Evolutionary conservation across 1,139 yeast genomes (phyloP).

Genomic region (Debaryomyces sp.): DNA sequence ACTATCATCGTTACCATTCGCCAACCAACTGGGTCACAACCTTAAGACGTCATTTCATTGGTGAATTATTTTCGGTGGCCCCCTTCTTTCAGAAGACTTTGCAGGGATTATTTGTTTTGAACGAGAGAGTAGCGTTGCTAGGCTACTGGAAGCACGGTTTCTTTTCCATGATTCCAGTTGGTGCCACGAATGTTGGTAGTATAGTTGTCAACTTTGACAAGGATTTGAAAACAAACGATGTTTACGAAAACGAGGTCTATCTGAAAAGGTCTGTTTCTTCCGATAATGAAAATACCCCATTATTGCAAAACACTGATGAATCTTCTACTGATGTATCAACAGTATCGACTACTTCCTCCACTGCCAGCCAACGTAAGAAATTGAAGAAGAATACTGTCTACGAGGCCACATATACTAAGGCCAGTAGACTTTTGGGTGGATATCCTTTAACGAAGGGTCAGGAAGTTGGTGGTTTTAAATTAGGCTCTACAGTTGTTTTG

Average conservation of each 20-base stretch:
- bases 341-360: constrained; percentile 18
- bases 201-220: constrained; percentile 91
- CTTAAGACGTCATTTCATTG: constrained; percentile 91
- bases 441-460: constrained; percentile 88
- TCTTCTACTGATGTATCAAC: constrained; percentile 18
- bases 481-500: constrained; percentile 94
- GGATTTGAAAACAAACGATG: constrained; percentile 81
- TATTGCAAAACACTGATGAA: constrained; percentile 21
- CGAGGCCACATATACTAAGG: constrained; percentile 89
- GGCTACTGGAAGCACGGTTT: constrained; percentile 98
- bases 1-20: constrained; percentile 95
- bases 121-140: constrained; percentile 91
- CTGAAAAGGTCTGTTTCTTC: constrained; percentile 18
- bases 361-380: constrained; percentile 30
- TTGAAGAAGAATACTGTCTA: constrained; percentile 80
- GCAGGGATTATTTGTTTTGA: constrained; percentile 84
- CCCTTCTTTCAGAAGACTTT: constrained; percentile 92
- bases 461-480: constrained; percentile 95
- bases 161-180: constrained; percentile 98
- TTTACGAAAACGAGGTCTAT: constrained; percentile 58
- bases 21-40: constrained; percentile 97
- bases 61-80: constrained; percentile 93
- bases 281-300: constrained; percentile 34
- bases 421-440: constrained; percentile 81
- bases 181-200: constrained; percentile 98